These are phyloP conservation scores for Fusarium vanettenii DNA, from an alignment of 2,329 filamentous ascomycete species.

Conservation along the genomic window DNA sequence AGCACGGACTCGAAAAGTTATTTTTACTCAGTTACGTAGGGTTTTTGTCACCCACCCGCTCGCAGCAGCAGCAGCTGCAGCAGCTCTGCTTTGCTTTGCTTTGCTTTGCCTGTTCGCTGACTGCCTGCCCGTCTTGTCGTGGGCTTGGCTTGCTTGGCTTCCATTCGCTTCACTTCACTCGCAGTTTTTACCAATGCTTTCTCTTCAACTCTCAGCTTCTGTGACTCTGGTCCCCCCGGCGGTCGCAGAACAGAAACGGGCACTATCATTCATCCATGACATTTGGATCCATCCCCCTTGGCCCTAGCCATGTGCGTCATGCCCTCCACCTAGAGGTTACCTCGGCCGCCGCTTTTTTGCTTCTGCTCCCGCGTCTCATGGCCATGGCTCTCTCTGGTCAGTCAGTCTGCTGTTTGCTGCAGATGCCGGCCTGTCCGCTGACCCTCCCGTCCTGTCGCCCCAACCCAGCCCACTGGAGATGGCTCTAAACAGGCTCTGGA, in stretches of 20 bases:
- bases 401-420: conserved; percentile 19
- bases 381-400: background rate
- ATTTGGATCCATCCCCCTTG: conserved; percentile 10
- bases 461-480: conserved; percentile 11
- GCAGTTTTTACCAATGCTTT: background rate
- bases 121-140: background rate
- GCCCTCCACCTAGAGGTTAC: conserved; percentile 18
- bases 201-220: conserved; percentile 9
- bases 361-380: conserved; percentile 10
- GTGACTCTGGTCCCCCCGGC: conserved; percentile 12
- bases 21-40: conserved; percentile 45
- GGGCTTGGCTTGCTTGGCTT: conserved; percentile 6
- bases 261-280: conserved; percentile 26
- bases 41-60: conserved; percentile 39
- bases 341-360: conserved; percentile 21
- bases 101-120: background rate
- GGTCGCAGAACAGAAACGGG: conserved; percentile 19
- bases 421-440: conserved; percentile 16
- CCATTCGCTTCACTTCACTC: conserved; percentile 15
- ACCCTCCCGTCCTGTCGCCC: background rate
- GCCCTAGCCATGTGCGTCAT: conserved; percentile 38
- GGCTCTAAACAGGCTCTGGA: conserved; percentile 16
- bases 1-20: conserved; percentile 46
- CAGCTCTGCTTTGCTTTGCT: background rate
- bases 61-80: background rate